phyloP scores from a whole-genome alignment of 2,329 filamentous ascomycete species.

The Trichoderma hamatum region DNA sequence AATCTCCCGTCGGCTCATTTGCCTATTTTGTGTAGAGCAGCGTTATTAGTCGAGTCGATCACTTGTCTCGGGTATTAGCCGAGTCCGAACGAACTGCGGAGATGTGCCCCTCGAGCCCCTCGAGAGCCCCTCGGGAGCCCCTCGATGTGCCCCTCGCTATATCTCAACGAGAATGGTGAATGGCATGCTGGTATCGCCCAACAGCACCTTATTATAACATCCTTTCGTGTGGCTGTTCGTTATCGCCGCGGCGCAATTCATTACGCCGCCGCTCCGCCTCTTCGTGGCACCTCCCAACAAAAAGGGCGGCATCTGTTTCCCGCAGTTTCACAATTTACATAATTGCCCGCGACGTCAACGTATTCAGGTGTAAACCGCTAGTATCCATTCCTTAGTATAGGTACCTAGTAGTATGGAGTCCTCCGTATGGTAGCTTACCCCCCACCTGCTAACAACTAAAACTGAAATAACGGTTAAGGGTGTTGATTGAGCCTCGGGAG shows the following conservation, averaged over 20 bases:
- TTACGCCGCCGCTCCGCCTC: not conserved
- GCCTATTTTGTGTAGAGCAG: not conserved
- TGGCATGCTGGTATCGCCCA: too few species aligned
- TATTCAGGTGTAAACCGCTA: not conserved
- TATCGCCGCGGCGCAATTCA: not conserved
- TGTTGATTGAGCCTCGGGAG: not conserved
- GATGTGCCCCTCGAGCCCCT: not conserved
- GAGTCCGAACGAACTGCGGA: not conserved
- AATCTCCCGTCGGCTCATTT: slow-evolving; percentile 10
- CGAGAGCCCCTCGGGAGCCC: too few species aligned
- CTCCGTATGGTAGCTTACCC: too few species aligned
- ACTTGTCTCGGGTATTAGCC: not conserved
- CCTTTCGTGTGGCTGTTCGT: not conserved
- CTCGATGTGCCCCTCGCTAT: not conserved
- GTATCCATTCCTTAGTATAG: too few species aligned
- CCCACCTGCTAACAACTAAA: too few species aligned
- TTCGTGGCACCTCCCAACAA: not conserved
- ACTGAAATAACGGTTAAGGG: not conserved
- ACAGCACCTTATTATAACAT: too few species aligned
- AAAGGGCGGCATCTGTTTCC: not conserved
- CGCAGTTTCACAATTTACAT: not conserved
- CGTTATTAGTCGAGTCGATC: not conserved
- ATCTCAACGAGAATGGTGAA: not conserved
- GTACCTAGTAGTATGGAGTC: too few species aligned
- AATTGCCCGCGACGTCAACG: not conserved